A percentile compares a stretch with the other conserved stretches of the same genome.
Evolutionary conservation across 805 yeast genomes (phyloP).

Genomic region (Schizosaccharomyces lindneri): DNA sequence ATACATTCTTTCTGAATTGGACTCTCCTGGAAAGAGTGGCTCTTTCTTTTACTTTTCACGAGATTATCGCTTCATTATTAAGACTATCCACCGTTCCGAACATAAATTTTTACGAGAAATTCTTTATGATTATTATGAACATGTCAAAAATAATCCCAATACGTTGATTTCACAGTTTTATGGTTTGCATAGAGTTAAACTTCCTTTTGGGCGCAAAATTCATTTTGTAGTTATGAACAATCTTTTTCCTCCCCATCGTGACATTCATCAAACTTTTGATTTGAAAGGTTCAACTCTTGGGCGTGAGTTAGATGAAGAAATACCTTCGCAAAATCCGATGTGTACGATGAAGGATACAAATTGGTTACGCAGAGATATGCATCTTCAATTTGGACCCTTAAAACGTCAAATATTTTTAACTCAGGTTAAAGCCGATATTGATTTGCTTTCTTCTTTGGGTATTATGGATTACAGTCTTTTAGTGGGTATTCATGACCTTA

Average conservation of each 20-base stretch:
- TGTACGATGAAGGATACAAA: constrained; percentile 58
- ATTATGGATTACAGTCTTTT: constrained; percentile 90
- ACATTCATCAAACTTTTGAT: constrained; percentile 65
- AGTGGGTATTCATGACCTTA: constrained; percentile 64
- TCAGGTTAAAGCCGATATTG: constrained; percentile 57
- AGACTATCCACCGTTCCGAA: constrained; percentile 83
- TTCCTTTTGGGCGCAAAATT: constrained; percentile 61
- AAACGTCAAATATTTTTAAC: constrained; percentile 33
- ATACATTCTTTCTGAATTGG: constrained; percentile 71
- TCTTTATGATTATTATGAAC: constrained; percentile 51
- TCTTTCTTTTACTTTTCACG: constrained; percentile 86
- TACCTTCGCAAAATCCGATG: constrained; percentile 10
- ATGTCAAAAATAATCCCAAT: constrained; percentile 62
- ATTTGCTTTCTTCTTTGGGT: constrained; percentile 42
- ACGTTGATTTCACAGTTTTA: constrained; percentile 86
- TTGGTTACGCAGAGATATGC: constrained; percentile 46
- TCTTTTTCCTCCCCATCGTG: constrained; percentile 78
- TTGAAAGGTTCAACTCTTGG: constrained; percentile 86
- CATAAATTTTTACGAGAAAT: constrained; percentile 59
- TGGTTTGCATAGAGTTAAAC: constrained; percentile 79
- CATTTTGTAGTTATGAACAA: constrained; percentile 94
- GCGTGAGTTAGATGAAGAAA: constrained; percentile 17
- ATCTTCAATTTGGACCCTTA: constrained; percentile 50
- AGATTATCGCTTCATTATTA: constrained; percentile 81
- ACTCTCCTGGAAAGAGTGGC: constrained; percentile 93